A percentile compares a stretch with the other conserved stretches of the same genome.
Evolutionary conservation across 768 basidiomycete species (phyloP).

Genomic region (Exidia glandulosa): DNA sequence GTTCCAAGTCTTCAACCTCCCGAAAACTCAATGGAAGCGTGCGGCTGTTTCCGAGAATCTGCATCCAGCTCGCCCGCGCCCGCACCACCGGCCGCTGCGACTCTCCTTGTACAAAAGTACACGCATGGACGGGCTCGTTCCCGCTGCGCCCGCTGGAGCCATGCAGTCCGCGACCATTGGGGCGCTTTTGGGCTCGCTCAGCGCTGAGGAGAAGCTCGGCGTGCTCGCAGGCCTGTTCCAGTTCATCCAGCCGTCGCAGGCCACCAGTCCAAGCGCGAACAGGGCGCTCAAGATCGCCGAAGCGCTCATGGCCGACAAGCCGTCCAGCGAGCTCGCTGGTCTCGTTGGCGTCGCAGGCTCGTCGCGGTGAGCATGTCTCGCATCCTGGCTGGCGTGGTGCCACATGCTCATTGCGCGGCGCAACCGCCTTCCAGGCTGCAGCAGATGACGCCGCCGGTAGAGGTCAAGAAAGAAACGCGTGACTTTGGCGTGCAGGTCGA

Average conservation of each 20-base stretch:
- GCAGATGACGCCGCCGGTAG: neutral
- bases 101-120: no score
- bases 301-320: neutral
- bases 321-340: neutral
- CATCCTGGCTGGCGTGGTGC: no score
- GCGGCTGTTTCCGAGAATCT: no score
- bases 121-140: no score
- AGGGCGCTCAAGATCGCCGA: neutral
- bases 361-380: neutral
- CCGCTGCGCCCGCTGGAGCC: no score
- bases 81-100: no score
- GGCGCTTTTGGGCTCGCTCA: neutral
- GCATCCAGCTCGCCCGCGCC: no score
- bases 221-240: neutral
- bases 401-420: neutral
- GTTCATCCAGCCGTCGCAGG: neutral
- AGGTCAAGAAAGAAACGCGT: neutral
- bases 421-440: neutral
- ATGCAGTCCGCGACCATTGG: neutral
- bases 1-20: no score
- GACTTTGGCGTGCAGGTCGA: neutral
- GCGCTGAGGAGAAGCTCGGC: neutral
- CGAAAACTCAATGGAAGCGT: no score
- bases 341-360: neutral
- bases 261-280: neutral